phyloP scores from a whole-genome alignment of 257 asterid species.

The Ocimum tenuiflorum region DNA sequence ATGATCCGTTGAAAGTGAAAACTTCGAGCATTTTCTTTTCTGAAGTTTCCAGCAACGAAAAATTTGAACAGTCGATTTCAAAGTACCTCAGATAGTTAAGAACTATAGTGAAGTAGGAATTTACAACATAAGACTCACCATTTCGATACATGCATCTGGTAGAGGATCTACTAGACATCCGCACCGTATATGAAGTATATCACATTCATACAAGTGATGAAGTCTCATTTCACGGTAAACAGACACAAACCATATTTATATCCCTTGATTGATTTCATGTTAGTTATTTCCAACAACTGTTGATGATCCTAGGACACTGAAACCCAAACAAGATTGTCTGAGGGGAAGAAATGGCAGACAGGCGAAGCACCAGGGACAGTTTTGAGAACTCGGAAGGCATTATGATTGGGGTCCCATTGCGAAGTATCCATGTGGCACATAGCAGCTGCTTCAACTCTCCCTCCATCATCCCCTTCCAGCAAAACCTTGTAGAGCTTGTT shows the following conservation, averaged over 20 bases:
- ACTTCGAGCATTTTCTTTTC: neutral
- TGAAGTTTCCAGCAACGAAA: neutral
- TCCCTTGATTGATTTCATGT: neutral
- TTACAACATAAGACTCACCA: neutral
- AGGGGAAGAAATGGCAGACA: slow-evolving; percentile 74
- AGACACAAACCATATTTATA: neutral
- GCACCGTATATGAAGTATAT: neutral
- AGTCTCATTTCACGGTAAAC: neutral
- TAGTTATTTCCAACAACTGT: neutral
- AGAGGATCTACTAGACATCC: neutral
- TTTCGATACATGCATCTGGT: neutral
- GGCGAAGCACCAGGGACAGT: slow-evolving; percentile 57
- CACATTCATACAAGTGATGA: neutral
- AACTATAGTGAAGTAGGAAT: neutral
- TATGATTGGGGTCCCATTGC: slow-evolving; percentile 61
- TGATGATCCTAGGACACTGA: slow-evolving; percentile 23
- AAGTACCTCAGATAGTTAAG: neutral
- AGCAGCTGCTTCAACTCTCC: slow-evolving; percentile 56
- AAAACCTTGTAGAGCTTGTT: slow-evolving; percentile 43
- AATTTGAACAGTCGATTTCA: neutral
- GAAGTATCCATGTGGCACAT: slow-evolving; percentile 78
- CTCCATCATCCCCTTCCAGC: slow-evolving; percentile 59
- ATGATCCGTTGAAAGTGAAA: neutral
- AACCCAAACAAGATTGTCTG: slow-evolving; percentile 67
- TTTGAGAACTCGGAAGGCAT: slow-evolving; percentile 50